Evolutionary conservation across 2,329 filamentous ascomycete species (phyloP).

Genomic region (Epichloe gansuensis): DNA sequence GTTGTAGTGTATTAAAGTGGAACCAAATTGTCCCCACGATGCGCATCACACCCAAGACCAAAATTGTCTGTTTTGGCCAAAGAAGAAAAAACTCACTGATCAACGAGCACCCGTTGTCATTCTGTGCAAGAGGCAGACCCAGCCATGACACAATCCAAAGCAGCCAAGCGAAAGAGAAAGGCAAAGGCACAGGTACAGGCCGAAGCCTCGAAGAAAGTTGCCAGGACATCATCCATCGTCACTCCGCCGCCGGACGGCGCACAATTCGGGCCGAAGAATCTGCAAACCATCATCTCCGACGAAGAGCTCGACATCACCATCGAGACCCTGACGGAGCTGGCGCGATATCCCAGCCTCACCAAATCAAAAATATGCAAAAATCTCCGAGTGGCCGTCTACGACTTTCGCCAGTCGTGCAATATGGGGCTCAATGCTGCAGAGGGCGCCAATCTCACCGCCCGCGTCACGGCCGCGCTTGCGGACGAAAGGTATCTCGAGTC

Average conservation of each 20-base stretch:
- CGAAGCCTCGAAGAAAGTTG: conserved; percentile 23
- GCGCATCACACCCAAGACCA: too few relatives aligned
- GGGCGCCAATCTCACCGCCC: conserved; percentile 50
- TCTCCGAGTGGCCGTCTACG: conserved; percentile 52
- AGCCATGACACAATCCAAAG: conserved; percentile 22
- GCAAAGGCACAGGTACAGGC: conserved; percentile 21
- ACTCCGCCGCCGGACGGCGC: conserved; percentile 24
- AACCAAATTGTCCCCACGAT: too few relatives aligned
- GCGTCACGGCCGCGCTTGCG: conserved; percentile 51
- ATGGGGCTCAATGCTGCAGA: conserved; percentile 49
- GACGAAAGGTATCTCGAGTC: conserved; percentile 56
- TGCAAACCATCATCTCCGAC: conserved; percentile 41
- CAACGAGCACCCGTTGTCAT: background rate
- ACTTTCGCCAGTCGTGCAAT: conserved; percentile 55
- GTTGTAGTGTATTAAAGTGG: too few relatives aligned
- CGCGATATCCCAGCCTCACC: conserved; percentile 47
- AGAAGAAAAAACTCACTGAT: background rate
- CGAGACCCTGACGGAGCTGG: conserved; percentile 47
- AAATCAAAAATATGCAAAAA: conserved; percentile 58
- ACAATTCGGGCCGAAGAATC: conserved; percentile 31
- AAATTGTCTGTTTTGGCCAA: too few relatives aligned
- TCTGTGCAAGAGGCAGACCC: background rate
- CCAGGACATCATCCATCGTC: conserved; percentile 22
- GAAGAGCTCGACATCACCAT: conserved; percentile 56
- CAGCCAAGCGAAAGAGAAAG: conserved; percentile 32